Evolutionary conservation across 1,139 yeast species (phyloP).

Genomic region (Pneumocystis oryctolagi): DNA sequence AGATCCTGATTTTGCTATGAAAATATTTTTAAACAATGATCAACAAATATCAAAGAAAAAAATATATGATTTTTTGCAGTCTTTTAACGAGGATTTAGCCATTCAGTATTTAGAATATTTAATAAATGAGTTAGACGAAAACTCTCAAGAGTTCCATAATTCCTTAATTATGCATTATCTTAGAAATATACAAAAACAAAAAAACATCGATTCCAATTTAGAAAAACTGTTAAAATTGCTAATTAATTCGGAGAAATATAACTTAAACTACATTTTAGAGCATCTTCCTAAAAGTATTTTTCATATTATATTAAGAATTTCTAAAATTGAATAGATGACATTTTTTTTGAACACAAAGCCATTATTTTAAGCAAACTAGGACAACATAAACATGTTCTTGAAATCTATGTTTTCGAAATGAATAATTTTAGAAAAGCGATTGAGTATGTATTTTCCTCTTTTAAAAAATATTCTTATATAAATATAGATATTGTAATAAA

Average conservation of each 20-base stretch:
- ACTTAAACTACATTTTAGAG: conserved; percentile 24
- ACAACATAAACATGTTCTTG: conserved; percentile 50
- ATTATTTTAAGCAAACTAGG: conserved; percentile 46
- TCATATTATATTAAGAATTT: not conserved
- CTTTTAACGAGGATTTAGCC: conserved; percentile 26
- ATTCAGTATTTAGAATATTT: conserved; percentile 50
- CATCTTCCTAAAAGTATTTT: conserved; percentile 19
- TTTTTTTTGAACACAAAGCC: conserved; percentile 34
- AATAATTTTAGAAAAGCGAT: conserved; percentile 45
- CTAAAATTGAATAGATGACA: conserved; percentile 2
- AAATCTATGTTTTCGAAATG: conserved; percentile 45
- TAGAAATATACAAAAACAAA: conserved; percentile 16
- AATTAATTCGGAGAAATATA: conserved; percentile 21
- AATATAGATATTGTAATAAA: conserved; percentile 25
- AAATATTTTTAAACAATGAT: conserved; percentile 54
- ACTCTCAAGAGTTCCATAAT: conserved; percentile 36
- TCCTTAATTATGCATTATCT: conserved; percentile 45
- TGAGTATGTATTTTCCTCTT: conserved; percentile 30
- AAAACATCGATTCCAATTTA: not conserved
- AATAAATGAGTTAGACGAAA: conserved; percentile 31
- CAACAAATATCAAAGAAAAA: conserved; percentile 41
- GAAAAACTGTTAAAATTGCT: conserved; percentile 13
- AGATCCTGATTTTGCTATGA: conserved; percentile 30
- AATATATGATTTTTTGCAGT: conserved; percentile 36
- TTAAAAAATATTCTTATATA: conserved; percentile 28